A percentile compares a stretch with the other conserved stretches of the same genome.
These are phyloP conservation scores for Dictyostelium capitatum DNA, from an alignment of 78 protist species.

Conservation along the genomic window DNA sequence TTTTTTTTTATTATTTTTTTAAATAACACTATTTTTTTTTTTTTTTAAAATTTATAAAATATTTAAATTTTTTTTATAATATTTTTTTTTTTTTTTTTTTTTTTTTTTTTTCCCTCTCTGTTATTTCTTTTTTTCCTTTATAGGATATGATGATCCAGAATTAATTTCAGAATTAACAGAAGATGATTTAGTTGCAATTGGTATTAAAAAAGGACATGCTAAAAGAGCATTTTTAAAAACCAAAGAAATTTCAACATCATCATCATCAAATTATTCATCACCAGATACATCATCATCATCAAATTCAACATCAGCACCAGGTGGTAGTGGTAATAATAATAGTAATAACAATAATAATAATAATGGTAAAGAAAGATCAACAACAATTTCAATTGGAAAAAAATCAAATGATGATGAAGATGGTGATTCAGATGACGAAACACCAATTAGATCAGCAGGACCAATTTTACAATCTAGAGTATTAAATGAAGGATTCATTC, in stretches of 20 bases:
- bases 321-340: not conserved
- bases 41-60: too few species aligned
- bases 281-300: not conserved
- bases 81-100: not conserved
- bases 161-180: slow-evolving; percentile 69
- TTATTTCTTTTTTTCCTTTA: too few species aligned
- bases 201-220: slow-evolving; percentile 76
- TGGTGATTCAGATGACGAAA: slow-evolving; percentile 4
- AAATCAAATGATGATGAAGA: slow-evolving; percentile 32
- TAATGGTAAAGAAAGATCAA: slow-evolving; percentile 10
- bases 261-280: not conserved
- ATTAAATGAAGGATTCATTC: slow-evolving; percentile 49
- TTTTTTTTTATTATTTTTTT: too few species aligned
- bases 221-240: slow-evolving; percentile 70
- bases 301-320: not conserved
- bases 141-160: slow-evolving; percentile 79
- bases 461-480: slow-evolving; percentile 60
- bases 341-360: not conserved
- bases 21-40: too few species aligned
- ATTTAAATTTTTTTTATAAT: too few species aligned
- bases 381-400: slow-evolving; percentile 36
- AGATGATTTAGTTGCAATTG: slow-evolving; percentile 66
- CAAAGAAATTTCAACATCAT: not conserved
- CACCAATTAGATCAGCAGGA: not conserved
- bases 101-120: not conserved